Percentiles rank a stretch among this genome's conserved stretches.
phyloP scores from a whole-genome alignment of 148 eudicot species.

The Vaccinium vitisidaea region DNA sequence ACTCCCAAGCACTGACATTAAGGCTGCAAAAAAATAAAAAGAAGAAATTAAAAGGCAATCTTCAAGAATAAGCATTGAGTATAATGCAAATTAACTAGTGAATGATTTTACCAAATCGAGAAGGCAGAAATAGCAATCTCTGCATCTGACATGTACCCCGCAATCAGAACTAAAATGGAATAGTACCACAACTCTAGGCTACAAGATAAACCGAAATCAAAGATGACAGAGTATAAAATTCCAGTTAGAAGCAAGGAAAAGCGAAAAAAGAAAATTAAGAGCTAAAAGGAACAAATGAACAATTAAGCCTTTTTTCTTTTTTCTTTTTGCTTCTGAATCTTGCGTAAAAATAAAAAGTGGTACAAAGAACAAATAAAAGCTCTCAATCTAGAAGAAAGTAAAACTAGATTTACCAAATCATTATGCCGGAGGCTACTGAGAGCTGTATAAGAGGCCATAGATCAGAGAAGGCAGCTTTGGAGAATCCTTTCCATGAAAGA shows the following conservation, averaged over 20 bases:
- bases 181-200: conserved; percentile 81
- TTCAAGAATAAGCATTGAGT: background rate
- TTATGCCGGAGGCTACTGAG: conserved; percentile 55
- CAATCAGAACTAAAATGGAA: conserved; percentile 57
- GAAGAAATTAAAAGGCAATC: background rate
- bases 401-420: conserved; percentile 46
- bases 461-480: background rate
- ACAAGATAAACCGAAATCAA: background rate
- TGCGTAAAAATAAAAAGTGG: too few species aligned
- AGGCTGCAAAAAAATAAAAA: conserved; percentile 43
- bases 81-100: background rate
- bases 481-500: conserved; percentile 57
- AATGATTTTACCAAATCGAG: conserved; percentile 53
- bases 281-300: background rate
- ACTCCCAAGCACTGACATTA: conserved; percentile 54
- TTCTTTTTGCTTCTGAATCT: too few species aligned
- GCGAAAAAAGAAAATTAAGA: background rate
- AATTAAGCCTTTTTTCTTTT: too few species aligned
- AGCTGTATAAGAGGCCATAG: conserved; percentile 52
- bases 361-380: background rate
- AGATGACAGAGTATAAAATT: background rate
- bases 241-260: background rate
- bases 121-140: conserved; percentile 70
- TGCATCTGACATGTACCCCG: conserved; percentile 68
- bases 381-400: too few species aligned